phyloP scores from a whole-genome alignment of 2,329 filamentous ascomycete genomes.

The Huntiella abstrusa region DNA sequence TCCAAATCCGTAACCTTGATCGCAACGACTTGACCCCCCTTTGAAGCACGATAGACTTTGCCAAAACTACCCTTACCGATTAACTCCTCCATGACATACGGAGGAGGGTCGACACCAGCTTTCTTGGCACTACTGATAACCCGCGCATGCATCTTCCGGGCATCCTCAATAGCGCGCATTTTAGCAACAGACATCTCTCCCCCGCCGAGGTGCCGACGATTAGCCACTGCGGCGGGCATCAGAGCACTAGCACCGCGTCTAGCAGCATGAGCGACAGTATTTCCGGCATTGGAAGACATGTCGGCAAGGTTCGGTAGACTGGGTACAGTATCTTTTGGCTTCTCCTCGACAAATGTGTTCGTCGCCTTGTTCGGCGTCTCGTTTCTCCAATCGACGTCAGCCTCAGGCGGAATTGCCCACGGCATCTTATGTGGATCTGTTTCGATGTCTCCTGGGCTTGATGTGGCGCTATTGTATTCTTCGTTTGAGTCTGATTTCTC shows the following conservation, averaged over 20 bases:
- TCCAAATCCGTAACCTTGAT: conserved; percentile 77
- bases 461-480: too few species aligned
- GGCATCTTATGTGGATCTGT: not conserved
- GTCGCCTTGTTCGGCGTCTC: not conserved
- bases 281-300: not conserved
- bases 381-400: not conserved
- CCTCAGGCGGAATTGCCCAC: not conserved
- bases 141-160: conserved; percentile 46
- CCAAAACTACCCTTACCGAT: conserved; percentile 62
- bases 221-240: not conserved
- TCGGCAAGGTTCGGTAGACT: not conserved
- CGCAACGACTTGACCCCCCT: conserved; percentile 35
- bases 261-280: not conserved
- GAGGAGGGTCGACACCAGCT: conserved; percentile 39
- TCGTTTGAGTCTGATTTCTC: too few species aligned
- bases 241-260: not conserved
- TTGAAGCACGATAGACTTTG: conserved; percentile 48
- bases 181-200: conserved; percentile 25
- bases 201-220: not conserved
- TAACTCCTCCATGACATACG: conserved; percentile 50
- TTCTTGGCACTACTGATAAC: conserved; percentile 44
- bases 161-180: conserved; percentile 47
- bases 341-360: not conserved
- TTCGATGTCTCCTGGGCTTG: not conserved
- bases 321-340: not conserved